Conservation (phyloP, 371 early-diverging fungal species). For the Batrachochytrium dendrobatidis region DNA sequence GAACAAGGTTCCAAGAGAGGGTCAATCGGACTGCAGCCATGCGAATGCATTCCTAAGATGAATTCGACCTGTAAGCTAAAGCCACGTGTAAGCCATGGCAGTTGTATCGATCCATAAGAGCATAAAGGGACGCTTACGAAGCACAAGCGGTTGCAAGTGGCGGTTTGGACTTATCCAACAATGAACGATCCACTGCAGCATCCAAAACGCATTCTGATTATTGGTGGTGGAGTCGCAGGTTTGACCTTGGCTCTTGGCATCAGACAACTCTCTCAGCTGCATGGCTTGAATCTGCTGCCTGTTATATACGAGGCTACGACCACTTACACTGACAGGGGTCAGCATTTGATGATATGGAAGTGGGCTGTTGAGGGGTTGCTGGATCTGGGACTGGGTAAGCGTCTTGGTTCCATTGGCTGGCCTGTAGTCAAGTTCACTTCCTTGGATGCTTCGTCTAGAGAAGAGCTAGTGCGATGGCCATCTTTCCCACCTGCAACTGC, state of each 20-base stretch:
- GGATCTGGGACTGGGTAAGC: slow-evolving; percentile 35
- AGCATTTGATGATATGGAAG: slow-evolving; percentile 34
- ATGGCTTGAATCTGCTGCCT: slow-evolving; percentile 21
- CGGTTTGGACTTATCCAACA: too few species aligned
- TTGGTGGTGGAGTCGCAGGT: slow-evolving; percentile 40
- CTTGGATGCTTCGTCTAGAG: slow-evolving; percentile 18
- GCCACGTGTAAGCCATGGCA: too few species aligned
- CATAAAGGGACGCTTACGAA: too few species aligned
- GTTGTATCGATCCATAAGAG: too few species aligned
- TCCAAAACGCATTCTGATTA: slow-evolving; percentile 28
- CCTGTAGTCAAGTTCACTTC: slow-evolving; percentile 24
- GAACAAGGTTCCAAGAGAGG: too few species aligned
- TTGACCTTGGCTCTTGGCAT: slow-evolving; percentile 36
- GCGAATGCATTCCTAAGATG: too few species aligned
- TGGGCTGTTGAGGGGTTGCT: slow-evolving; percentile 35
- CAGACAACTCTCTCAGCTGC: slow-evolving; percentile 21
- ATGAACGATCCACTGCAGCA: not conserved
- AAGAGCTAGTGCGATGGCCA: slow-evolving; percentile 22
- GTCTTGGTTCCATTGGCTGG: slow-evolving; percentile 24
- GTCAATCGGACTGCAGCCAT: too few species aligned
- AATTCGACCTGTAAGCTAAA: too few species aligned
- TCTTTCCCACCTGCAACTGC: slow-evolving; percentile 9
- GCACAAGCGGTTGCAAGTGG: too few species aligned
- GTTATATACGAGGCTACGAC: slow-evolving; percentile 26
- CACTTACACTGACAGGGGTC: slow-evolving; percentile 10